Evolutionary conservation across 208 protist species (phyloP), one percentile per base, ranked within the genome.

Genomic region (Trypanosoma theileri): DNA sequence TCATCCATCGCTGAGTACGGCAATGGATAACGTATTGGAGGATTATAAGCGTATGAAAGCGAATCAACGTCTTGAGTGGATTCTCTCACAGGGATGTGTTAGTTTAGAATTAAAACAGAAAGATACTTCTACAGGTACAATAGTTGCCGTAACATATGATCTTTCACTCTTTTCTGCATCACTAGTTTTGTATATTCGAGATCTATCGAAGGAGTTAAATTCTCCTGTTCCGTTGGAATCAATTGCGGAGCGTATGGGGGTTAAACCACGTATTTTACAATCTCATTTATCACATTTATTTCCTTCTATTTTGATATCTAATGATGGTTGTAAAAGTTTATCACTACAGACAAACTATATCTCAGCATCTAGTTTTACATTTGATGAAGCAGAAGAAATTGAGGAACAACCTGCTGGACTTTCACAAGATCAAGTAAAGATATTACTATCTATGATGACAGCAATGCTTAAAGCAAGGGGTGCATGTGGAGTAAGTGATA

Each of bases 101-200:
- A 84, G 69, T 22, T 31, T 95, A 40, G 82, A 92, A 48, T 54
- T 91, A 17, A 67, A 55, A 69, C 86, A 92, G 73, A 73, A 44
- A 35, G 75, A 89, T 48, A 44, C 73, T 9, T 73, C 60, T 19
- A 80, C 80, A 16, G 46, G 71, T 19, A 74, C 21, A 10, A 72
- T 75, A 9, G 78, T 85, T 48, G 21, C 60, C 12, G 77, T 70
- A 3, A 57, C 77, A 54, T 86, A 84, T 58, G 75, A 80, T 24
- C 55, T 91, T 17, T 88, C 85, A 40, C 62, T 92, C 13, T 91
- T 92, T 44, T 79, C 77, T 45, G 89, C 86, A n/a, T 95, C 89
- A 2, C 24, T 91, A 16, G 79, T 91, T 21, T 68, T 93, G 11
- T 81, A 84, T 58, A 71, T 92, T 40, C 76, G 80, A 40, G 85